A percentile compares a stretch with the other conserved stretches of the same genome.
phyloP scores from a whole-genome alignment of 768 basidiomycete species.

The Calocybe gangraenosa region DNA sequence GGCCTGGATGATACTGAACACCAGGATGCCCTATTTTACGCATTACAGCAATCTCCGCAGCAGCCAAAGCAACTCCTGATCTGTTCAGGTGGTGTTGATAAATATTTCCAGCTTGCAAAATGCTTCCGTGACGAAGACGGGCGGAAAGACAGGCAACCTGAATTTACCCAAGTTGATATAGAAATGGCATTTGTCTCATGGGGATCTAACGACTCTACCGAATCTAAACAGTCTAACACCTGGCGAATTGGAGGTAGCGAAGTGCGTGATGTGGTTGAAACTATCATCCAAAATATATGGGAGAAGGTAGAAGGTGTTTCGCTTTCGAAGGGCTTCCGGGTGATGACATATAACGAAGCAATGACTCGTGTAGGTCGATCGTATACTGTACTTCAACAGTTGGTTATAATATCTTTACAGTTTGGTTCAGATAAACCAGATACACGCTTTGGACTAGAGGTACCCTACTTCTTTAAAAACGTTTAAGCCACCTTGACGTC shows the following conservation, averaged over 20 bases:
- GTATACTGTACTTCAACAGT: not conserved
- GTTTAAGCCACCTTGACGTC: constrained; percentile 15
- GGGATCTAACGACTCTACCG: constrained; percentile 35
- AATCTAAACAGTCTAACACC: constrained; percentile 20
- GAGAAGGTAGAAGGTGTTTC: constrained; percentile 56
- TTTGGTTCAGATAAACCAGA: constrained; percentile 97
- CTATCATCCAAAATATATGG: constrained; percentile 75
- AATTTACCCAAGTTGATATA: constrained; percentile 95
- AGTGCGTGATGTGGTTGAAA: constrained; percentile 77
- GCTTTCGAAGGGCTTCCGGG: constrained; percentile 61
- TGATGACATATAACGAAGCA: constrained; percentile 89
- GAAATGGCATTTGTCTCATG: constrained; percentile 96
- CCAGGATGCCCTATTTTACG: constrained; percentile 62
- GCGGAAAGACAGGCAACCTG: constrained; percentile 91
- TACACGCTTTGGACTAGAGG: constrained; percentile 83
- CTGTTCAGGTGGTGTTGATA: constrained; percentile 83
- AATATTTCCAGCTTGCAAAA: constrained; percentile 88
- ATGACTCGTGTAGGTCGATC: constrained; percentile 69
- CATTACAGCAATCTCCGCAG: constrained; percentile 91
- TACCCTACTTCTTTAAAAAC: constrained; percentile 25
- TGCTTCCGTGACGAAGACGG: constrained; percentile 98
- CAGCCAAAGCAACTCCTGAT: constrained; percentile 94
- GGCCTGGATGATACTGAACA: constrained; percentile 15
- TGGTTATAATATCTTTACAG: constrained; percentile 30
- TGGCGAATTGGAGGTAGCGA: constrained; percentile 89